Conservation (phyloP, 345 rosid species). For the Populus ilicifolia region DNA sequence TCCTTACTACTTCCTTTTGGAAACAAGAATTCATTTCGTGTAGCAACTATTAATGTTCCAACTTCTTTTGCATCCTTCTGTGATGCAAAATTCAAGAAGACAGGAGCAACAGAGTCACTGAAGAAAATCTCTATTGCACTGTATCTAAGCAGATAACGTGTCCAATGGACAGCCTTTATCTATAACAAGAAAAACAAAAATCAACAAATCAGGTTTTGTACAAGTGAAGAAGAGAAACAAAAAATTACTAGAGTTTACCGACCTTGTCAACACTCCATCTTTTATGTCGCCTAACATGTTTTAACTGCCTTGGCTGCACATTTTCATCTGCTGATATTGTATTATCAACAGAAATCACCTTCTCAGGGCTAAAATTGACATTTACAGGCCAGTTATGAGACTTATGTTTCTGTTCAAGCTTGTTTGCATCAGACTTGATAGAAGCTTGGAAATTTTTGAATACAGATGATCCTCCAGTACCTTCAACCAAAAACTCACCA, state of each 20-base stretch:
- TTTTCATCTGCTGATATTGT: conserved; percentile 40
- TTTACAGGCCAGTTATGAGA: conserved; percentile 49
- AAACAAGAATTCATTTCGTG: conserved; percentile 78
- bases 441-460: conserved; percentile 60
- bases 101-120: conserved; percentile 62
- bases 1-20: conserved; percentile 83
- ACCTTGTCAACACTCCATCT: conserved; percentile 93
- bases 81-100: conserved; percentile 74
- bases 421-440: conserved; percentile 45
- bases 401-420: conserved; percentile 59
- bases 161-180: conserved; percentile 88
- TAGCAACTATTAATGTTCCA: conserved; percentile 73
- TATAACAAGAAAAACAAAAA: conserved; percentile 31
- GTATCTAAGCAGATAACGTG: conserved; percentile 90
- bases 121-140: conserved; percentile 88
- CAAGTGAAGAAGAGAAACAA: conserved; percentile 15
- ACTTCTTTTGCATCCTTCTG: conserved; percentile 83
- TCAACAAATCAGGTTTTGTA: conserved; percentile 18
- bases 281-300: conserved; percentile 73
- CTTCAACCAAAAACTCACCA: conserved; percentile 90
- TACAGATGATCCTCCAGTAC: conserved; percentile 81
- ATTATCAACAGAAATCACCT: conserved; percentile 40
- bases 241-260: conserved; percentile 7
- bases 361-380: conserved; percentile 40
- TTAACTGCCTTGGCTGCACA: conserved; percentile 44